Evolutionary conservation across 78 protist species (phyloP).

Genomic region (Anaeramoeba flamelloides): DNA sequence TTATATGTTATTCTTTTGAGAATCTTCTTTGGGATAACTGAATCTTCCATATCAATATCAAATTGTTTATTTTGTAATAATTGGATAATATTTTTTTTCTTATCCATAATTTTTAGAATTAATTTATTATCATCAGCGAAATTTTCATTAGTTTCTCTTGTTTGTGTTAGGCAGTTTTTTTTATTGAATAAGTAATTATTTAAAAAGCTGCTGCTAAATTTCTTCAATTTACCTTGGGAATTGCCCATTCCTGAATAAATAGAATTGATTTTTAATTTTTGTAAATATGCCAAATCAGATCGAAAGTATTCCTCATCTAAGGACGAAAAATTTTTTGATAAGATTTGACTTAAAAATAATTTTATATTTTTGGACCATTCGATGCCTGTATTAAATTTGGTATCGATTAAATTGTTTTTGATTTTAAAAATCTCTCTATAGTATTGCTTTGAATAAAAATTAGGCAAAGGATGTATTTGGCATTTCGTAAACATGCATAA

Average conservation of each 20-base stretch:
- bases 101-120: too few species aligned
- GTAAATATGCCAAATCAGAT: not conserved
- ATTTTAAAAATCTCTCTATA: not conserved
- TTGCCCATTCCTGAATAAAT: not conserved
- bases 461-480: not conserved
- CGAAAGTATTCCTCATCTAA: not conserved
- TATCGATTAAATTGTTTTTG: not conserved
- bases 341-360: not conserved
- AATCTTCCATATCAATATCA: too few species aligned
- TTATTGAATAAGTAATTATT: too few species aligned
- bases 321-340: not conserved
- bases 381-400: not conserved
- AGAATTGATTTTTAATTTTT: not conserved
- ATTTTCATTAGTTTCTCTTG: too few species aligned
- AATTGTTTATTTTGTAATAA: too few species aligned
- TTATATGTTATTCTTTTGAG: too few species aligned
- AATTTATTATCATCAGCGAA: too few species aligned
- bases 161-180: too few species aligned
- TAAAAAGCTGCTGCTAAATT: too few species aligned
- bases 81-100: too few species aligned
- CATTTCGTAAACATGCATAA: not conserved
- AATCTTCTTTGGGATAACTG: too few species aligned
- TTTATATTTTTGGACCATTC: not conserved
- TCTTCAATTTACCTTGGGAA: too few species aligned
- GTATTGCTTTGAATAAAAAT: not conserved